phyloP scores from a whole-genome alignment of 1,284 basidiomycete species.

The Tilletia caries region DNA sequence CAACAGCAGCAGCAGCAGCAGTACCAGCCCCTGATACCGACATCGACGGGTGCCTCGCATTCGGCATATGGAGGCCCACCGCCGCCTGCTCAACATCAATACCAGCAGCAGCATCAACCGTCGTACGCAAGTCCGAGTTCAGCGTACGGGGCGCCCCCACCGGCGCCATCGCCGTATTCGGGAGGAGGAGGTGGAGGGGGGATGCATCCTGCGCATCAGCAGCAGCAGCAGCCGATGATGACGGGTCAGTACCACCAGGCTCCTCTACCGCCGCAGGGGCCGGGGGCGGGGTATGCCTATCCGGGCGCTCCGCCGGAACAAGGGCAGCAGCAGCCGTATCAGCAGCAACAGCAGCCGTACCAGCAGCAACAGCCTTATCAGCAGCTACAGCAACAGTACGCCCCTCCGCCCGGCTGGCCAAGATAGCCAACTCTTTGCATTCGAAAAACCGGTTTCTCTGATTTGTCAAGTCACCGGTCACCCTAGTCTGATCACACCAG shows the following conservation, averaged over 20 bases:
- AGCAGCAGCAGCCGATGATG: not conserved
- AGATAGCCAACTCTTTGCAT: not conserved
- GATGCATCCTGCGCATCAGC: not conserved
- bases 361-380: not conserved
- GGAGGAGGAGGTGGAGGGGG: too few relatives aligned
- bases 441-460: too few relatives aligned
- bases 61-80: constrained; percentile 12
- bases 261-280: not conserved
- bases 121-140: not conserved
- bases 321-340: not conserved
- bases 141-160: not conserved
- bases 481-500: too few relatives aligned
- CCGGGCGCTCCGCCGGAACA: not conserved
- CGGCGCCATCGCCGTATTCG: not conserved
- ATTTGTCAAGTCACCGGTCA: too few relatives aligned
- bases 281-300: not conserved
- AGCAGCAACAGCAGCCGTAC: not conserved
- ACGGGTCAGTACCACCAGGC: constrained; percentile 3
- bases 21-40: not conserved
- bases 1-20: constrained; percentile 32
- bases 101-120: not conserved
- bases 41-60: not conserved
- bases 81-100: not conserved
- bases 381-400: not conserved
- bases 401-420: not conserved